Conservation (phyloP, 768 basidiomycete species). For the Lentinula sp. region DNA sequence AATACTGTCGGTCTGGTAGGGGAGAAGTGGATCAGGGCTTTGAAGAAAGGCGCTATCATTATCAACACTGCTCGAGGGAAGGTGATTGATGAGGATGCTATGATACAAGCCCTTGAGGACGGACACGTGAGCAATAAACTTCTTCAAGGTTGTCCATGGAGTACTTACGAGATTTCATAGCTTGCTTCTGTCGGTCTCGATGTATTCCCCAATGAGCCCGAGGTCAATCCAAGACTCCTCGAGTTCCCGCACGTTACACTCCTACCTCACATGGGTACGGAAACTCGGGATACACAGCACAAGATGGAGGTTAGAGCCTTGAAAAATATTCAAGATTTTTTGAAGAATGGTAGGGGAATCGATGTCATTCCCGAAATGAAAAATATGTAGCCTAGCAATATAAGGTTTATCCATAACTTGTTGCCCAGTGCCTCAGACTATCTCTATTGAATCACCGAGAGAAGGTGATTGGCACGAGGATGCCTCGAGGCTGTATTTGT, state of each 20-base stretch:
- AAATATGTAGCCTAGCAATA: conserved; percentile 1
- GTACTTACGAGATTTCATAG: conserved; percentile 27
- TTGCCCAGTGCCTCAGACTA: neutral
- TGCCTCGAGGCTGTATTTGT: neutral
- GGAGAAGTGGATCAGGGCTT: conserved; percentile 65
- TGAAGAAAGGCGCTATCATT: conserved; percentile 75
- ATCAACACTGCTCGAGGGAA: conserved; percentile 91
- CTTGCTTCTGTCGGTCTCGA: conserved; percentile 78
- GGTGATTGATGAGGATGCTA: conserved; percentile 80
- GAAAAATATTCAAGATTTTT: conserved; percentile 67
- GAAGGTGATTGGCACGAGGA: conserved; percentile 1
- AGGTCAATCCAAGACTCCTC: conserved; percentile 71
- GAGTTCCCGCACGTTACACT: conserved; percentile 80
- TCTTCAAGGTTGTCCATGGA: conserved; percentile 6
- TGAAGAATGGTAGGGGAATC: conserved; percentile 54
- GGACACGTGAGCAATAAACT: conserved; percentile 63
- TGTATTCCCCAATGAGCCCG: conserved; percentile 82
- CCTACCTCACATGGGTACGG: conserved; percentile 90
- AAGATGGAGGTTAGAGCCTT: conserved; percentile 86
- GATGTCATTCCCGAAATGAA: conserved; percentile 61
- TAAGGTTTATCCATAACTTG: no score
- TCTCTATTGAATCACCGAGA: neutral
- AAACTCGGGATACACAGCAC: conserved; percentile 73
- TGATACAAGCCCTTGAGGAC: conserved; percentile 80
- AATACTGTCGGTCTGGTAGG: conserved; percentile 73